These are phyloP conservation scores for Suhomyces wounanorum DNA, from an alignment of 1,139 yeast genomes.

Conservation along the genomic window DNA sequence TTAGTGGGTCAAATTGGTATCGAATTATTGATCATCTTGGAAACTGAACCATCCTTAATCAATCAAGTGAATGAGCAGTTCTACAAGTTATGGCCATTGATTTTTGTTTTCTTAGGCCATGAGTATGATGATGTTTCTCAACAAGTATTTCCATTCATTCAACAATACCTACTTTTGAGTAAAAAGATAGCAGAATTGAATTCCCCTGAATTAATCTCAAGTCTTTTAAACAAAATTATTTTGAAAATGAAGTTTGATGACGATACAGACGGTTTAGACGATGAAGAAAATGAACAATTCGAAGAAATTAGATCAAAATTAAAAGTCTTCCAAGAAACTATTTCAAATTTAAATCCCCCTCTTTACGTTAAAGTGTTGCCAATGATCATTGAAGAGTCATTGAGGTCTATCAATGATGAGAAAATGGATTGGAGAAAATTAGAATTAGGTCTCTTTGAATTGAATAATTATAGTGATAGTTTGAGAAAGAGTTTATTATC, in stretches of 20 bases:
- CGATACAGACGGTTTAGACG: slow-evolving; percentile 60
- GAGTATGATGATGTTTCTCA: slow-evolving; percentile 88
- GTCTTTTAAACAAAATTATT: slow-evolving; percentile 68
- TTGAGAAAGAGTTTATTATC: slow-evolving; percentile 72
- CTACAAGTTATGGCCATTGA: slow-evolving; percentile 63
- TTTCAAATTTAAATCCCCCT: slow-evolving; percentile 73
- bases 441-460: slow-evolving; percentile 84
- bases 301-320: slow-evolving; percentile 73
- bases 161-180: slow-evolving; percentile 68
- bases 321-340: slow-evolving; percentile 79
- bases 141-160: slow-evolving; percentile 79
- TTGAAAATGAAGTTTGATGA: slow-evolving; percentile 79
- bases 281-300: slow-evolving; percentile 75
- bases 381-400: slow-evolving; percentile 60
- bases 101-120: slow-evolving; percentile 69
- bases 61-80: slow-evolving; percentile 37
- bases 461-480: slow-evolving; percentile 77
- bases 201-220: slow-evolving; percentile 54
- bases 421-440: slow-evolving; percentile 69
- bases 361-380: slow-evolving; percentile 73
- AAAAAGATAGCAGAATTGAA: slow-evolving; percentile 53
- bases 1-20: slow-evolving; percentile 72
- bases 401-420: slow-evolving; percentile 36
- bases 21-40: slow-evolving; percentile 70
- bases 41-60: slow-evolving; percentile 48